Evolutionary conservation across 2,329 filamentous ascomycete genomes (phyloP), one percentile per base, ranked within the genome.

Genomic region (Neoscytalidium dimidiatum): DNA sequence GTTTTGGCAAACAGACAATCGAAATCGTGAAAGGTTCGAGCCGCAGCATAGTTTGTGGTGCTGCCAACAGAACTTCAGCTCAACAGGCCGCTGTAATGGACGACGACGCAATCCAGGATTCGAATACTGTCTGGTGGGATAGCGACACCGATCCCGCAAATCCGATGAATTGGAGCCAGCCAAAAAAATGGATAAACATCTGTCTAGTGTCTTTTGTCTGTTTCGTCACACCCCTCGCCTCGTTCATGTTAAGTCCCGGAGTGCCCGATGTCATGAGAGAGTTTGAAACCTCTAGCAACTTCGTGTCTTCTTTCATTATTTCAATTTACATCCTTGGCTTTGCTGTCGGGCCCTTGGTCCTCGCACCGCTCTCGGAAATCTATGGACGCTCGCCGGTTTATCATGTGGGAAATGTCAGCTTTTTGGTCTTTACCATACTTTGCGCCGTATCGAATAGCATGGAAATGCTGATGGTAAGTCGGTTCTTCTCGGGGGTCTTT

Each of bases 401-500:
- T 19, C 69, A 73, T 57, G 68, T 3, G 9, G 51, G 51, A 41
- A 70, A 70, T 46, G 31, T 69, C 19, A 23, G 68, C 14, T 71
- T 66, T 49, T 43, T 68, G 3, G 38, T 44, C 6, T 71, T 71
- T 41, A 68, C 61, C 6, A 46, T 81, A 17, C 71, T 66, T 1
- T 74, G 72, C 57, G 69, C 73, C 5, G 46, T 71, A 0, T 62
- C 63, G 17, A 69, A 64, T 3, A 71, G 68, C 46, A 66, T 66
- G 9, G 64, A 19, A 26, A 69, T 69, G 64, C 67, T 75, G 26
- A 61, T 74, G 9, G 67, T 64, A 3, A 72, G 72, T 52, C 70
- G 73, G 9, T 71, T 75, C 52, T 67, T 79, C 3, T 71, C 73
- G 58, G 77, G 77, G 5, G 33, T 72, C 8, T 66, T 67, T 38